A percentile compares a stretch with the other conserved stretches of the same genome.
phyloP scores from a whole-genome alignment of 805 yeast genomes.

The Lachancea nothofagi region DNA sequence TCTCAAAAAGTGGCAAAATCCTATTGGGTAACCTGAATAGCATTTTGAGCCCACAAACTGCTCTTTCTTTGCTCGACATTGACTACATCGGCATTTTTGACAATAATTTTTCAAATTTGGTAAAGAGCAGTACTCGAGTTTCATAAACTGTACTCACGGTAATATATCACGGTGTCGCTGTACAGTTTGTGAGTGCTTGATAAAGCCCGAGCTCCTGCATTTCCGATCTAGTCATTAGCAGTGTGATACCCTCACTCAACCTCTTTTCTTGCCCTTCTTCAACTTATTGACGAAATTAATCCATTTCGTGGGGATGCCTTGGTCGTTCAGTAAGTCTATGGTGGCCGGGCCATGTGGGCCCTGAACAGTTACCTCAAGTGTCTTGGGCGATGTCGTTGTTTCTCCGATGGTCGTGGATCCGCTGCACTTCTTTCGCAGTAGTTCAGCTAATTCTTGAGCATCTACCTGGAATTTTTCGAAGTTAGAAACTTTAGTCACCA shows the following conservation, averaged over 20 bases:
- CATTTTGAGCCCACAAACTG: conserved; percentile 1
- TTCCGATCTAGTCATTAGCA: no score
- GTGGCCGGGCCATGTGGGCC: conserved; percentile 76
- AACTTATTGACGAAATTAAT: conserved; percentile 60
- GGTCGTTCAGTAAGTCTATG: conserved; percentile 49
- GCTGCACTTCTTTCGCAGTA: conserved; percentile 73
- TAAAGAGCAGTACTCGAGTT: no score
- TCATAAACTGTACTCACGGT: no score
- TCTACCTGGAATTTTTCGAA: conserved; percentile 64
- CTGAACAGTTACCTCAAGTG: conserved; percentile 75
- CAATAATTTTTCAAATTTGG: no score
- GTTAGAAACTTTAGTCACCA: conserved; percentile 66
- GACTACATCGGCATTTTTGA: background rate
- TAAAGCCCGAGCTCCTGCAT: no score
- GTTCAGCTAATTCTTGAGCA: conserved; percentile 59
- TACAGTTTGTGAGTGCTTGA: no score
- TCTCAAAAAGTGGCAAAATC: background rate
- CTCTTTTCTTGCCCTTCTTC: conserved; percentile 44
- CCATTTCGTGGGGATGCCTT: conserved; percentile 62
- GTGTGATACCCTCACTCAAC: background rate
- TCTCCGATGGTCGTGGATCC: conserved; percentile 78
- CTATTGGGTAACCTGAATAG: conserved; percentile 3
- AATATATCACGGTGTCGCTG: no score
- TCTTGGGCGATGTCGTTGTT: conserved; percentile 44
- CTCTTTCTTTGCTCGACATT: background rate